Percentiles rank a stretch among this genome's conserved stretches.
phyloP scores from a whole-genome alignment of 1,284 basidiomycete genomes.

The Trichosporon sp. region DNA sequence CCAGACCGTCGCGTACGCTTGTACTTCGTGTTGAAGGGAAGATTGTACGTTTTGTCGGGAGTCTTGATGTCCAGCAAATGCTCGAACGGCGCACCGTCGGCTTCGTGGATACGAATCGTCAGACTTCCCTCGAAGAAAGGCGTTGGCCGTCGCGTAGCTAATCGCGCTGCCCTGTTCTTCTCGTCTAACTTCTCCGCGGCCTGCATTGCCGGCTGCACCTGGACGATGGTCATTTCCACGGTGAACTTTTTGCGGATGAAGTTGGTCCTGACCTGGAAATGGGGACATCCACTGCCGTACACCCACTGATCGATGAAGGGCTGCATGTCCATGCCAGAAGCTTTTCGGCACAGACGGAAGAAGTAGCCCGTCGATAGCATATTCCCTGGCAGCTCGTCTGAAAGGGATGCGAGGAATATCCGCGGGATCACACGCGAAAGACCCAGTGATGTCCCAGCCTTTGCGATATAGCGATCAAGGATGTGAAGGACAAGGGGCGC shows the following conservation, averaged over 20 bases:
- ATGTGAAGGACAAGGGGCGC: conserved; percentile 92
- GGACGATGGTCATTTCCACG: conserved; percentile 89
- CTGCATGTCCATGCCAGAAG: conserved; percentile 82
- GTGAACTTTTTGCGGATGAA: conserved; percentile 98
- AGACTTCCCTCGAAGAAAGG: conserved; percentile 86
- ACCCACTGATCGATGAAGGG: conserved; percentile 98
- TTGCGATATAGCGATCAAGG: conserved; percentile 84
- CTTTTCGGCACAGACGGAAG: conserved; percentile 85
- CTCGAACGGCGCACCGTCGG: conserved; percentile 97
- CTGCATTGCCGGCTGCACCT: conserved; percentile 67
- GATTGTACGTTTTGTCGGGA: conserved; percentile 83
- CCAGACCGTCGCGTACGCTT: conserved; percentile 77
- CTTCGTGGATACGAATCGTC: conserved; percentile 98
- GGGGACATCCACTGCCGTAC: conserved; percentile 92
- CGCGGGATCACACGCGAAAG: conserved; percentile 92
- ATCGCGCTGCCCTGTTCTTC: conserved; percentile 34
- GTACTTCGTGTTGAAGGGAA: conserved; percentile 99
- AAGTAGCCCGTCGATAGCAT: conserved; percentile 85
- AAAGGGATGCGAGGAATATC: conserved; percentile 87
- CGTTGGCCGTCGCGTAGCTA: conserved; percentile 70
- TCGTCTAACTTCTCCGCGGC: conserved; percentile 14
- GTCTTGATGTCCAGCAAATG: conserved; percentile 90
- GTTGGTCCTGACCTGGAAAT: conserved; percentile 79
- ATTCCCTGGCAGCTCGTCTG: conserved; percentile 81
- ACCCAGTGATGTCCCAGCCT: conserved; percentile 90